phyloP scores from a whole-genome alignment of 352 stramenopile species.

The Phytophthora melonis region DNA sequence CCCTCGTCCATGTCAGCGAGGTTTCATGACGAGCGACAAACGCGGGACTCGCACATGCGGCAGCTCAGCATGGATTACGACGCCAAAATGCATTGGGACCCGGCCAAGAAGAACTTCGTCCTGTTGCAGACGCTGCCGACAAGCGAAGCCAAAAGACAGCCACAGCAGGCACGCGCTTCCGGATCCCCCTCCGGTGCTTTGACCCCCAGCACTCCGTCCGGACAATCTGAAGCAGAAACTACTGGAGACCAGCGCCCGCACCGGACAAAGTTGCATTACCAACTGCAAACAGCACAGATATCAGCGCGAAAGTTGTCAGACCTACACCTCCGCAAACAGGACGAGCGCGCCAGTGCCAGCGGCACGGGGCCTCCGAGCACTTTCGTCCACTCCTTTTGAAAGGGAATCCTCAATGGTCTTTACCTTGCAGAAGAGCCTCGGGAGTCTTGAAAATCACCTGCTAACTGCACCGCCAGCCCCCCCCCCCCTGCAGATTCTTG shows the following conservation, averaged over 20 bases:
- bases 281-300: slow-evolving; percentile 28
- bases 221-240: slow-evolving; percentile 7
- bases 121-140: slow-evolving; percentile 14
- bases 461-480: not conserved
- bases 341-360: not conserved
- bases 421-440: too few species aligned
- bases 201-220: slow-evolving; percentile 3
- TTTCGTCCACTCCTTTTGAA: slow-evolving; percentile 27
- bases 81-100: slow-evolving; percentile 56
- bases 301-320: slow-evolving; percentile 21
- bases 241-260: slow-evolving; percentile 10
- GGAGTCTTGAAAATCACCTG: not conserved
- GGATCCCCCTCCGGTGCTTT: not conserved
- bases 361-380: slow-evolving; percentile 1
- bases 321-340: slow-evolving; percentile 9
- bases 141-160: slow-evolving; percentile 8
- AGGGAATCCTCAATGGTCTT: slow-evolving; percentile 8
- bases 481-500: slow-evolving; percentile 4
- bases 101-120: slow-evolving; percentile 40
- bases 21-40: slow-evolving; percentile 28
- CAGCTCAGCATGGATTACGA: slow-evolving; percentile 44
- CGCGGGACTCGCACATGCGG: slow-evolving; percentile 47
- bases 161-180: slow-evolving; percentile 2
- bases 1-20: slow-evolving; percentile 23
- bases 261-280: slow-evolving; percentile 29